Base-by-base conservation (phyloP, 192 early-diverging fungal genomes). In the Globomyces pollinis-pini region DNA sequence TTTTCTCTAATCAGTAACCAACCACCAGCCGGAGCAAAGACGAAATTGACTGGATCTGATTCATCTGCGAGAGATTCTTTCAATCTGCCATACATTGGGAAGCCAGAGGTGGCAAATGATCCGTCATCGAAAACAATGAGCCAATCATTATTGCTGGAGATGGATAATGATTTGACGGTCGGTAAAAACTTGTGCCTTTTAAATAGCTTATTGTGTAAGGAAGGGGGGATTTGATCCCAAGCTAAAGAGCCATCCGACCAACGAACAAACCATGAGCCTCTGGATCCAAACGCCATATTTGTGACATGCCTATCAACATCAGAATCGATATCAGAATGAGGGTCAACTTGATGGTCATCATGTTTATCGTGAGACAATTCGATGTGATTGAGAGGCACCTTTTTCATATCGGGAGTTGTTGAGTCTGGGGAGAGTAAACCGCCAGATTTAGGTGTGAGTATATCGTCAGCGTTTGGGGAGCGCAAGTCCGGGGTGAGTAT, bases 21-120 rank as follows among this genome's bases (percentile, higher is more conserved):
- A 2, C 68, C 68, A 11, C 63, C 68, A 39, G 58, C 68, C 12
- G 68, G 68, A n/a, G 68, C 68, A 70, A 70, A 70, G 35, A 59
- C 51, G 1, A 70, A 45, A 20, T 49, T 43, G 11, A 34, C 57
- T 15, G 64, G 45, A 23, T 62, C 68, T 15, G 55, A 62, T 36
- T 61, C 62, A 35, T 60, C 56, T 35, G 54, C 49, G 18, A 70
- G 29, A 1, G 47, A 62, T 32, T 70, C 58, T 31, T 28, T 43
- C 13, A 70, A 49, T 55, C 55, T 59, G 5, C 54, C 62, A 8
- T 50, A 28, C 26, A 60, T 59, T 15, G 62, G 34, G 38, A 70
- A 61, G 0, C 63, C 60, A 26, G 59, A 61, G 13, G 68, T 62
- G 21, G 68, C 68, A 62, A 70, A 59, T 24, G 34, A 42, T 13